These are phyloP conservation scores for Botrytis tulipae DNA, from an alignment of 2,329 filamentous ascomycete genomes.

Conservation along the genomic window DNA sequence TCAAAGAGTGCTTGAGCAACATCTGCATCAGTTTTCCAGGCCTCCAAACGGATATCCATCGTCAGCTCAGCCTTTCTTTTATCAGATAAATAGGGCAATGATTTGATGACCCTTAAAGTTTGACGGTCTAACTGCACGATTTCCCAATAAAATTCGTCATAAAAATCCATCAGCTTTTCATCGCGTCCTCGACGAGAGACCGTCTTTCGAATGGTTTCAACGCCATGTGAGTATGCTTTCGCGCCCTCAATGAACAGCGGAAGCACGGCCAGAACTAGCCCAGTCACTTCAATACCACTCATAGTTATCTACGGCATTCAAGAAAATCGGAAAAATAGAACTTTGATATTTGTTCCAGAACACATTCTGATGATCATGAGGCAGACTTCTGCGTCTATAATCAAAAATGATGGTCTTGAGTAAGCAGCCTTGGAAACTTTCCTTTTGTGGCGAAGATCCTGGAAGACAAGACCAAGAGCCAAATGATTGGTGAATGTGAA, in stretches of 20 bases:
- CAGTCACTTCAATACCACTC: constrained; percentile 3
- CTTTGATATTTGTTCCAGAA: neutral
- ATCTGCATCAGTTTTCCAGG: constrained; percentile 1
- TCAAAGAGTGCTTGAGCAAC: constrained; percentile 7
- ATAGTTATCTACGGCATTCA: neutral
- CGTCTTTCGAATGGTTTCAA: constrained; percentile 8
- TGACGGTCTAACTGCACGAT: constrained; percentile 13
- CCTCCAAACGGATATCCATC: constrained; percentile 1
- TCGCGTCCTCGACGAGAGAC: constrained; percentile 11
- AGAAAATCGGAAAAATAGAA: neutral
- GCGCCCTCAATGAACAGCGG: constrained; percentile 8
- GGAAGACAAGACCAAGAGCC: neutral
- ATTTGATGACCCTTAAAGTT: neutral
- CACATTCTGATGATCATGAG: neutral
- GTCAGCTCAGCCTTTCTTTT: constrained; percentile 2
- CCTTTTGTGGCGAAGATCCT: neutral
- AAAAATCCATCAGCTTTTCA: constrained; percentile 8
- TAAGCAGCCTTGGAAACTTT: neutral
- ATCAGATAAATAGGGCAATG: neutral
- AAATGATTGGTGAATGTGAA: neutral
- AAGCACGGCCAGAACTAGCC: neutral
- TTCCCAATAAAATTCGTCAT: constrained; percentile 16
- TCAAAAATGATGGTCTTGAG: neutral
- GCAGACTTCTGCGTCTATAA: neutral
- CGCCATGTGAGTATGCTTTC: constrained; percentile 10